Percentiles rank a stretch among this genome's conserved stretches.
Evolutionary conservation across 441 rosid species (phyloP).

Genomic region (Theobroma grandiflorum): DNA sequence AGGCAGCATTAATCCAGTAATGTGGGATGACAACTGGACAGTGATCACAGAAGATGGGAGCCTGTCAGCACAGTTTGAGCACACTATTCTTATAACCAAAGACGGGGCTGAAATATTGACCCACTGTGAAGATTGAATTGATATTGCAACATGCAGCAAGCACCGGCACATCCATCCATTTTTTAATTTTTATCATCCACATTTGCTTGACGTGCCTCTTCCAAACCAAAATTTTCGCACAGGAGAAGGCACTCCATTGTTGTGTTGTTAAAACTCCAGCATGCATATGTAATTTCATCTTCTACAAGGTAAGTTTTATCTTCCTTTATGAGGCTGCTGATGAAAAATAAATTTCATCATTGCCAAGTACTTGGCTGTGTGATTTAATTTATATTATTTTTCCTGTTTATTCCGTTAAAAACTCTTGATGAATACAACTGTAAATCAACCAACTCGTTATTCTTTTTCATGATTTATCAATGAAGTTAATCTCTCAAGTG

Average conservation of each 20-base stretch:
- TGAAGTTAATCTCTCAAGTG: not conserved
- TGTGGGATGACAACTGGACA: conserved; percentile 95
- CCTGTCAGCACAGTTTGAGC: conserved; percentile 94
- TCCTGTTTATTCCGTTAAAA: not conserved
- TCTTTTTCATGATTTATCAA: conserved; percentile 11
- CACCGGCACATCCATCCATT: conserved; percentile 7
- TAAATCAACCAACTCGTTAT: not conserved
- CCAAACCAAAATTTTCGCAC: conserved; percentile 10
- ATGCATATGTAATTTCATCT: not conserved
- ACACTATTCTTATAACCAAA: conserved; percentile 84
- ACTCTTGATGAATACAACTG: not conserved
- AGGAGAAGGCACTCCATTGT: conserved; percentile 21
- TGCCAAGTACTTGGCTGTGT: not conserved
- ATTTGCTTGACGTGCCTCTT: conserved; percentile 17
- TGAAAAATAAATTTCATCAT: not conserved
- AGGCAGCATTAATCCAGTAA: conserved; percentile 77
- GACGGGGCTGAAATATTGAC: conserved; percentile 90
- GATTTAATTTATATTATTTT: not conserved
- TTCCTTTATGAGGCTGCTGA: not conserved
- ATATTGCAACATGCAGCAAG: not conserved
- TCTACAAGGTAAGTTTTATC: not conserved
- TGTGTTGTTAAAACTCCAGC: not conserved
- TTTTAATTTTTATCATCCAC: not conserved
- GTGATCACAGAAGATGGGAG: conserved; percentile 93
- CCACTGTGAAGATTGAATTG: conserved; percentile 40